A percentile compares a stretch with the other conserved stretches of the same genome.
These are phyloP conservation scores for Fusarium siculi DNA, from an alignment of 2,329 filamentous ascomycete species.

Conservation along the genomic window DNA sequence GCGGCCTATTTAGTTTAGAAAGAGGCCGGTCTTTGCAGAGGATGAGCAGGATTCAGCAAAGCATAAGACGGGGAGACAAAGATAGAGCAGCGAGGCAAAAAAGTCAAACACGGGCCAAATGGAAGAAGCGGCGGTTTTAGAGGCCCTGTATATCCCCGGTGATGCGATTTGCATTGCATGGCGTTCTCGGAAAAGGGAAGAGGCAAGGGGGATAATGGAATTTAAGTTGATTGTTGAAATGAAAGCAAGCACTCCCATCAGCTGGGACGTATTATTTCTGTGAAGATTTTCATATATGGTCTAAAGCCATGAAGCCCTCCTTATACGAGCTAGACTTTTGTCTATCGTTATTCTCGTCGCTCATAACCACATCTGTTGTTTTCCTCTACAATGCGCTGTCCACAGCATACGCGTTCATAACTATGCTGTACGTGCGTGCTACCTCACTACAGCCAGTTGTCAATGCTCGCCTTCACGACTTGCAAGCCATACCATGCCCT, in stretches of 20 bases:
- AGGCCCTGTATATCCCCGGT: constrained; percentile 47
- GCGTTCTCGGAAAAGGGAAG: constrained; percentile 51
- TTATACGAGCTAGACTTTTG: constrained; percentile 14
- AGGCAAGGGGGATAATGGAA: constrained; percentile 48
- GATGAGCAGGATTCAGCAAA: constrained; percentile 27
- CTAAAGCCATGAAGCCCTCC: neutral
- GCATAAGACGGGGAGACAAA: constrained; percentile 15
- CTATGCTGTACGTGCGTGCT: neutral
- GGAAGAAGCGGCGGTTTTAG: constrained; percentile 33
- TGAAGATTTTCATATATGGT: neutral
- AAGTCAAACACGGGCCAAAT: constrained; percentile 25
- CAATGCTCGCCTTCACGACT: constrained; percentile 51
- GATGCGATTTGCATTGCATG: constrained; percentile 55
- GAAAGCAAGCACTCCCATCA: constrained; percentile 40
- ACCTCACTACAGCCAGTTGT: neutral
- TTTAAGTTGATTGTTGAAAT: constrained; percentile 46
- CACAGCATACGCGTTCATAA: neutral
- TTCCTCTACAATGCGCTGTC: neutral
- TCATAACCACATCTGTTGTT: constrained; percentile 25
- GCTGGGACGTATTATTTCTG: constrained; percentile 2
- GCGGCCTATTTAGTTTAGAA: constrained; percentile 7
- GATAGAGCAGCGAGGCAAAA: constrained; percentile 35
- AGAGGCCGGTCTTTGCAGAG: constrained; percentile 7
- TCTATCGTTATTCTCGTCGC: constrained; percentile 33
- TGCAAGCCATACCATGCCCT: constrained; percentile 65